Base-by-base conservation (phyloP, 352 stramenopile genomes). In the Pythium periplocum region DNA sequence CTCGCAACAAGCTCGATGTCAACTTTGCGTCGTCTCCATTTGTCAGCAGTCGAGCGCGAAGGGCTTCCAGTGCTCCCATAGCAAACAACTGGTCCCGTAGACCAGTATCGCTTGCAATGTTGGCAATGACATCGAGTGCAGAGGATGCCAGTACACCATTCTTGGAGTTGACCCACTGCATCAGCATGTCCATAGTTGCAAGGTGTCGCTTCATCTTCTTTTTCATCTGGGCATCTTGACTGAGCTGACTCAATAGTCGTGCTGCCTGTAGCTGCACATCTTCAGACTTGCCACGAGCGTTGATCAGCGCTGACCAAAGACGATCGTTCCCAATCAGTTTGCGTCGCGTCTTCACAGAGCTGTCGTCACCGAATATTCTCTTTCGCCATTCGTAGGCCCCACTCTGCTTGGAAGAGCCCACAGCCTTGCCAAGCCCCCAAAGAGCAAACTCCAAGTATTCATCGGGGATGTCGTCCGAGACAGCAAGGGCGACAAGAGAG, bases 361-460 rank as follows among this genome's bases (percentile, higher is more conserved):
- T 61, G 45, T 90, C 80, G 32, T 87, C 76, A 0, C 80, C 77
- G 38, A 90, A 83, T 10, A 87, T 50, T 44, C 65, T 67, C 53
- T 80, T 81, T 9, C 80, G 66, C 66, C 76, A 76, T 50, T 78
- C 72, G 62, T 85, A 85, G 30, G 62, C 12, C 7, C 38, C 38
- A 42, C 38, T 12, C 38, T 48, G 2, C 48, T 64, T 33, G 66
- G 69, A 12, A 73, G 49, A 5, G 66, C 56, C 6, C 10, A 71
- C 68, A 0, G 71, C 72, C 38, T 81, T 73, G 37, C 73, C 53
- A 36, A 90, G 53, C 1, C 62, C 80, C 80, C 80, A 90, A n/a
- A 85, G 57, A 2, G 77, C 75, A 54, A 90, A 90, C 62, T 85
- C 73, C 3, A 82, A 37, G 45, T 87, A 90, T 42, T 73, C 60